Conservation (phyloP, 169 alveolate genomes). For the Cyclospora cayetanensis region DNA sequence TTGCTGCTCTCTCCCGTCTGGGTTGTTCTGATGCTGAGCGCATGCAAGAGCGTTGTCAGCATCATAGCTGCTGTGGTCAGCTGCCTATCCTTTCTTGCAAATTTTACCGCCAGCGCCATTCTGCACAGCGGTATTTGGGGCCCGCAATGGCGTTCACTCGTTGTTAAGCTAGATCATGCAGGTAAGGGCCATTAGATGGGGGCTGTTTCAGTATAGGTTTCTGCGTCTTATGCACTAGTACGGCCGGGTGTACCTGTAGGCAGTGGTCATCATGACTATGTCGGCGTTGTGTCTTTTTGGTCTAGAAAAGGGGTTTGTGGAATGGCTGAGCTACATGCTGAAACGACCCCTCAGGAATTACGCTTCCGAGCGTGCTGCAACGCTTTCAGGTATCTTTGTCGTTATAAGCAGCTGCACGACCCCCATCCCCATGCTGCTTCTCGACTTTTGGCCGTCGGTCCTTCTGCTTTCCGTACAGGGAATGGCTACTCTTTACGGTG, state of each 20-base stretch:
- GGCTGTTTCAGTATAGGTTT: neutral
- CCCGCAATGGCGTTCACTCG: slow-evolving; percentile 23
- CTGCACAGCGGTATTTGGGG: slow-evolving; percentile 66
- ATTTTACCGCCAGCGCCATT: slow-evolving; percentile 62
- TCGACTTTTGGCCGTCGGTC: slow-evolving; percentile 58
- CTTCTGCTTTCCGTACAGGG: slow-evolving; percentile 60
- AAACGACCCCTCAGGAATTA: too few species aligned
- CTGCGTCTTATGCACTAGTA: too few species aligned
- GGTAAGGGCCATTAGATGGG: too few species aligned
- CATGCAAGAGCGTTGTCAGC: slow-evolving; percentile 55
- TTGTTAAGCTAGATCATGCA: slow-evolving; percentile 63
- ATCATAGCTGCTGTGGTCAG: slow-evolving; percentile 63
- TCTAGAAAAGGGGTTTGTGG: too few species aligned
- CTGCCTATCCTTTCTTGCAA: slow-evolving; percentile 32
- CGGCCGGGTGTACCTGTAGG: too few species aligned
- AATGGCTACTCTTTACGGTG: slow-evolving; percentile 62
- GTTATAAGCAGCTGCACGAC: slow-evolving; percentile 68
- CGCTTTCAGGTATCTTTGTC: slow-evolving; percentile 43
- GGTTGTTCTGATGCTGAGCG: slow-evolving; percentile 40
- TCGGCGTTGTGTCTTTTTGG: too few species aligned
- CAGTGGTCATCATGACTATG: too few species aligned
- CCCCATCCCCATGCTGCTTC: slow-evolving; percentile 64
- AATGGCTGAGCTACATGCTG: too few species aligned
- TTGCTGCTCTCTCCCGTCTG: slow-evolving; percentile 53
- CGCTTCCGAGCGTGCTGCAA: too few species aligned